Percentiles rank a stretch among this genome's conserved stretches.
Evolutionary conservation across 2,329 filamentous ascomycete species (phyloP).

Genomic region (Hymenoscyphus infarciens): DNA sequence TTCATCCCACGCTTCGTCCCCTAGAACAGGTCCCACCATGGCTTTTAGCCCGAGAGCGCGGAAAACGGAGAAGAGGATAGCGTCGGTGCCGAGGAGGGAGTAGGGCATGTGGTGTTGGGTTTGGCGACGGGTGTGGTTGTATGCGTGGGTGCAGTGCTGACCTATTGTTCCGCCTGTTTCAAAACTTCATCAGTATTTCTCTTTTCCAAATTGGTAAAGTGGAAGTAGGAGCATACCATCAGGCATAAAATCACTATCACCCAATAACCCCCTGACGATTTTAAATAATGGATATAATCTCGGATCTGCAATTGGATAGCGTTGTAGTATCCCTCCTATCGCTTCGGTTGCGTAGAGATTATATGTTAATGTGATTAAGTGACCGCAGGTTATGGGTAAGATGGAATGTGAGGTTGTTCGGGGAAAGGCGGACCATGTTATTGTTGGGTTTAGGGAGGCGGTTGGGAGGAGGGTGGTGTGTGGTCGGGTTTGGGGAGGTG

Average conservation of each 20-base stretch:
- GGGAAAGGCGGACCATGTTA: constrained; percentile 51
- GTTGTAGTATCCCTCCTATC: constrained; percentile 27
- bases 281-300: constrained; percentile 38
- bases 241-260: constrained; percentile 37
- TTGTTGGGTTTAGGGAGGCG: constrained; percentile 15
- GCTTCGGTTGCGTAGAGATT: constrained; percentile 48
- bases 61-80: constrained; percentile 41
- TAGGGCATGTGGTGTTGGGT: constrained; percentile 32
- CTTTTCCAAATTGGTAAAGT: background rate
- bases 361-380: constrained; percentile 57
- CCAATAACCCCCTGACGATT: constrained; percentile 34
- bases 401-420: constrained; percentile 52
- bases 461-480: constrained; percentile 13
- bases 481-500: constrained; percentile 9
- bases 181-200: background rate
- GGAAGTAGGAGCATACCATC: constrained; percentile 30
- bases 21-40: constrained; percentile 33
- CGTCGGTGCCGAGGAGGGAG: constrained; percentile 46
- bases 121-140: constrained; percentile 39
- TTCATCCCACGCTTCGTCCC: constrained; percentile 19
- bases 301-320: constrained; percentile 33
- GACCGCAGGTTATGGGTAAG: constrained; percentile 45
- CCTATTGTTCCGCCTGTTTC: constrained; percentile 42
- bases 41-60: constrained; percentile 34
- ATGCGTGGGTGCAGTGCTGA: constrained; percentile 45